Evolutionary conservation across 352 stramenopile species (phyloP).

Genomic region (Phytophthora litchii): DNA sequence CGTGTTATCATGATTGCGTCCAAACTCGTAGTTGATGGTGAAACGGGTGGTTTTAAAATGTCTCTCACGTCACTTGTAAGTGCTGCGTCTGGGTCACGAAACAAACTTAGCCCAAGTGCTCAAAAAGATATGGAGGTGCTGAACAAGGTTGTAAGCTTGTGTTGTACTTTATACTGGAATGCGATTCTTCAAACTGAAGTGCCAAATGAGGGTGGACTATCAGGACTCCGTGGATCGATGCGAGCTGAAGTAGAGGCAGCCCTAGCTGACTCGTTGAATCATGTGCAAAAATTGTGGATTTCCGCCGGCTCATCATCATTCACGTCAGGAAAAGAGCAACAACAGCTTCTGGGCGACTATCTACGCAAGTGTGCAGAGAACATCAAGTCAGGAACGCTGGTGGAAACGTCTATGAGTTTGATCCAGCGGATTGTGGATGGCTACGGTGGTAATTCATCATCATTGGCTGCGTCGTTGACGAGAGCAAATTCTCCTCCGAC

Average conservation of each 20-base stretch:
- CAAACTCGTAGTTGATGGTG: conserved; percentile 74
- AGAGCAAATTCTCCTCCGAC: conserved; percentile 39
- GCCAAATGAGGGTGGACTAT: conserved; percentile 11
- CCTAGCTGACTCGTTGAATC: conserved; percentile 75
- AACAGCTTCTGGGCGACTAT: conserved; percentile 76
- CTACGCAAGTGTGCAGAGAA: conserved; percentile 74
- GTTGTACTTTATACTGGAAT: conserved; percentile 84
- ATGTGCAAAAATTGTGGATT: conserved; percentile 71
- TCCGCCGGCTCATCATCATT: conserved; percentile 48
- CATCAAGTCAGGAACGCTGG: conserved; percentile 55
- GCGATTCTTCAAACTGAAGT: conserved; percentile 52
- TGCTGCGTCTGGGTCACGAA: conserved; percentile 57
- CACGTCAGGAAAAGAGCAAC: conserved; percentile 68
- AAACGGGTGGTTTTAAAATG: conserved; percentile 72
- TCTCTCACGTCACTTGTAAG: conserved; percentile 69
- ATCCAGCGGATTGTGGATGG: conserved; percentile 74
- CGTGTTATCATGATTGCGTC: conserved; percentile 75
- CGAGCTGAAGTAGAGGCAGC: conserved; percentile 57
- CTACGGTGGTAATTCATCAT: conserved; percentile 37
- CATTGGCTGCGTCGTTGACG: conserved; percentile 42
- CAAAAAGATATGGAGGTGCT: conserved; percentile 76
- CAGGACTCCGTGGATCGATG: conserved; percentile 39
- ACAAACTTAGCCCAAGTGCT: conserved; percentile 46
- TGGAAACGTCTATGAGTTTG: conserved; percentile 81
- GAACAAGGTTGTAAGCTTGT: conserved; percentile 75